phyloP scores from a whole-genome alignment of 2,329 filamentous ascomycete genomes.

The Trichoderma hamatum region DNA sequence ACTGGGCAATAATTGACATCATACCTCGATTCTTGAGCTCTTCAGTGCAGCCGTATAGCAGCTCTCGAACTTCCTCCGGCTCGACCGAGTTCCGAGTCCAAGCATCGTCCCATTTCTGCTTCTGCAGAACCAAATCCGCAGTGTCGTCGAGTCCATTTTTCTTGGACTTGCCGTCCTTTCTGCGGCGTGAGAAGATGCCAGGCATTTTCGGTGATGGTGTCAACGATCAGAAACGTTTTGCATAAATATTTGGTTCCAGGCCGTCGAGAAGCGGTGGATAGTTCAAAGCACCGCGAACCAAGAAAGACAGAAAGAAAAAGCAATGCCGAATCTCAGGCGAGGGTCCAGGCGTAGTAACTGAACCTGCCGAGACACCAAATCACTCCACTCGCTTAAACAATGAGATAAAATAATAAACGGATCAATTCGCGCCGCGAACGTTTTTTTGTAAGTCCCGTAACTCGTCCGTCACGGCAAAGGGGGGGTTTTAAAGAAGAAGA shows the following conservation, averaged over 20 bases:
- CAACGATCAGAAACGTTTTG: not conserved
- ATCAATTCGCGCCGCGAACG: conserved; percentile 24
- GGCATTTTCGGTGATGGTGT: conserved; percentile 49
- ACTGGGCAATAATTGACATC: conserved; percentile 32
- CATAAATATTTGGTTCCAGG: not conserved
- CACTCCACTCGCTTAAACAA: conserved; percentile 4
- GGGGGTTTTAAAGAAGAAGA: not conserved
- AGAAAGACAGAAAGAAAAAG: not conserved
- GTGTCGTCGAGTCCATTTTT: conserved; percentile 66
- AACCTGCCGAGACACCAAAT: conserved; percentile 11
- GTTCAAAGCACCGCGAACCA: not conserved
- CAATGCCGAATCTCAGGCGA: conserved; percentile 11
- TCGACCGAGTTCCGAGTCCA: conserved; percentile 82
- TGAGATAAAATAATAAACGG: not conserved
- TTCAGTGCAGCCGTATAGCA: conserved; percentile 80
- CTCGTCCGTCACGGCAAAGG: not conserved
- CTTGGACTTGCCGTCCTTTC: conserved; percentile 69
- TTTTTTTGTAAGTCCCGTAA: conserved; percentile 14
- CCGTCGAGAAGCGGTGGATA: conserved; percentile 6
- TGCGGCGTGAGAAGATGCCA: conserved; percentile 66
- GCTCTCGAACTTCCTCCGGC: conserved; percentile 86
- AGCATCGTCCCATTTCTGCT: conserved; percentile 84
- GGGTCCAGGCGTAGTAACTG: conserved; percentile 7
- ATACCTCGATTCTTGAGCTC: conserved; percentile 95
- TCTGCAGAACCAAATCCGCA: conserved; percentile 58